phyloP scores from a whole-genome alignment of 352 stramenopile genomes.

The Pythium dissotocum region DNA sequence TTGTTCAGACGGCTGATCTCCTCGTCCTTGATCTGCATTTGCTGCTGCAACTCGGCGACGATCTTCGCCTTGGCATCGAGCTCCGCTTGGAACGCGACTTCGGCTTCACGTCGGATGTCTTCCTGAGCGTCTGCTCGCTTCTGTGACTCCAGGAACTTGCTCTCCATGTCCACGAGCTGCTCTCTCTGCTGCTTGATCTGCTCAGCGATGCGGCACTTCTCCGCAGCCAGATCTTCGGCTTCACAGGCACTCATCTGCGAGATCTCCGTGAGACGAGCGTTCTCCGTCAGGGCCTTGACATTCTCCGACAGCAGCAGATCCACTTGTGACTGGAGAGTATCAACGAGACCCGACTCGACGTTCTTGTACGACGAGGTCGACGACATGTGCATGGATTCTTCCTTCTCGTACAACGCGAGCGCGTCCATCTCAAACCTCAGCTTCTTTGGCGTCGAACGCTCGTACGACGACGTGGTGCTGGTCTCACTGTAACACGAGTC shows the following conservation, averaged over 20 bases:
- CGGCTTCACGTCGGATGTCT: constrained; percentile 48
- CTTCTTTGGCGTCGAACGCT: constrained; percentile 23
- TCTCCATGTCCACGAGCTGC: constrained; percentile 36
- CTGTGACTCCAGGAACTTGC: constrained; percentile 38
- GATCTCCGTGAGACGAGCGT: constrained; percentile 38
- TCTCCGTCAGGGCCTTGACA: constrained; percentile 59
- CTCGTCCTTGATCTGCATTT: constrained; percentile 46
- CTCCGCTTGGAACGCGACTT: constrained; percentile 44
- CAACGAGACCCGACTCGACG: constrained; percentile 27
- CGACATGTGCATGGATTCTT: constrained; percentile 14
- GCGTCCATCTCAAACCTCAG: constrained; percentile 29
- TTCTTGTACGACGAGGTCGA: constrained; percentile 22
- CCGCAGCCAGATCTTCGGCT: constrained; percentile 27
- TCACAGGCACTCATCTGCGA: constrained; percentile 39
- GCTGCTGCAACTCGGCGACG: constrained; percentile 37
- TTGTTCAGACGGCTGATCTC: constrained; percentile 47
- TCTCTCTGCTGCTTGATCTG: constrained; percentile 30
- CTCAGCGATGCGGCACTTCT: constrained; percentile 27
- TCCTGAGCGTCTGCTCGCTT: constrained; percentile 45
- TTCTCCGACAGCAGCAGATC: constrained; percentile 64
- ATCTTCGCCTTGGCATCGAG: constrained; percentile 38
- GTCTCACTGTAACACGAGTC: constrained; percentile 26
- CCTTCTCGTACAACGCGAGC: constrained; percentile 28
- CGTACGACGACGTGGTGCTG: constrained; percentile 20
- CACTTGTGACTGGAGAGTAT: constrained; percentile 59